These are phyloP conservation scores for Aspergillus sp. DNA, from an alignment of 2,329 filamentous ascomycete species.

Conservation along the genomic window DNA sequence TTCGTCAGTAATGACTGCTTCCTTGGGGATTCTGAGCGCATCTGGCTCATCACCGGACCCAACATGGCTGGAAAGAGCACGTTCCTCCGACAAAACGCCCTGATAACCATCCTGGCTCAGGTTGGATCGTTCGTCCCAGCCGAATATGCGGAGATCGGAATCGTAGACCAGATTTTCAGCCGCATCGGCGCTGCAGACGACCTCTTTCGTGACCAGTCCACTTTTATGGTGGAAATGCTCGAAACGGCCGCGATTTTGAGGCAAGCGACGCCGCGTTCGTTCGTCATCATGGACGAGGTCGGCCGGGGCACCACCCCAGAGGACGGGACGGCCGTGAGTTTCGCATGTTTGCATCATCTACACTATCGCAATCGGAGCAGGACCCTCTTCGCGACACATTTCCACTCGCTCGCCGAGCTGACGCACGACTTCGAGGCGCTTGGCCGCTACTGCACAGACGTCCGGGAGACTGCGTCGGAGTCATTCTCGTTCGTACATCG, in stretches of 20 bases:
- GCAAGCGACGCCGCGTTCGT: conserved; percentile 75
- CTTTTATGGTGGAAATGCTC: conserved; percentile 99
- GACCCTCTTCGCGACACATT: conserved; percentile 91
- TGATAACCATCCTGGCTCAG: conserved; percentile 91
- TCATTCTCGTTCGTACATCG: conserved; percentile 82
- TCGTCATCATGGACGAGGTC: conserved; percentile 98
- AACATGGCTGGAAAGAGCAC: conserved; percentile 99
- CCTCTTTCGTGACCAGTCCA: conserved; percentile 90
- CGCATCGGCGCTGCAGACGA: conserved; percentile 93
- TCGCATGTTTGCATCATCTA: conserved; percentile 81
- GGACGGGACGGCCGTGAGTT: conserved; percentile 86
- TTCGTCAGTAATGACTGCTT: conserved; percentile 87
- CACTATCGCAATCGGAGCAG: conserved; percentile 74
- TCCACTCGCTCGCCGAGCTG: conserved; percentile 79
- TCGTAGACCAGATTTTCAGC: conserved; percentile 95
- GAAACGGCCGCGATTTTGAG: conserved; percentile 90
- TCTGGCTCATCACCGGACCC: conserved; percentile 71
- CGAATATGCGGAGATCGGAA: conserved; percentile 75
- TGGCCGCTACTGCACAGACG: conserved; percentile 83
- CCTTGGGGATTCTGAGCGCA: conserved; percentile 71
- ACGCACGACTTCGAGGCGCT: conserved; percentile 59
- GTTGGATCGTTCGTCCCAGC: conserved; percentile 91
- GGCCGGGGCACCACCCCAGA: conserved; percentile 90
- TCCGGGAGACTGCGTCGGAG: conserved; percentile 69
- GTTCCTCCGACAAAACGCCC: conserved; percentile 89